A percentile compares a stretch with the other conserved stretches of the same genome.
Conservation (phyloP, 768 basidiomycete species). For the Coprinellus micaceus region DNA sequence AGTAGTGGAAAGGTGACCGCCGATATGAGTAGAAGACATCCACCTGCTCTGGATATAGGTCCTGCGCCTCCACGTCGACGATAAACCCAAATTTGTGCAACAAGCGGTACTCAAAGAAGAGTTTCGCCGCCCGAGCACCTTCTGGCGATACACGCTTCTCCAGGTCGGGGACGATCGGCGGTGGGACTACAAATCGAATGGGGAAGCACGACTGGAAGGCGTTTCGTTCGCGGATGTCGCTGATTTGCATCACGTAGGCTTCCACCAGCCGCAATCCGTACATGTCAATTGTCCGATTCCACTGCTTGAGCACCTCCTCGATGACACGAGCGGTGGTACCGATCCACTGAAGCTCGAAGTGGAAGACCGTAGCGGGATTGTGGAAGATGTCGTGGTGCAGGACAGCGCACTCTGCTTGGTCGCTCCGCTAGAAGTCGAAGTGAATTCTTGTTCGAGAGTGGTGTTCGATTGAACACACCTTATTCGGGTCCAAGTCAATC, state of each 20-base stretch:
- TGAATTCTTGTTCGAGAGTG: not conserved
- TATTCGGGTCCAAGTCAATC: slow-evolving; percentile 79
- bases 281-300: slow-evolving; percentile 79
- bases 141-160: slow-evolving; percentile 61
- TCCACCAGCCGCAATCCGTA: slow-evolving; percentile 92
- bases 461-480: slow-evolving; percentile 37
- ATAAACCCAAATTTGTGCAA: slow-evolving; percentile 79
- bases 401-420: slow-evolving; percentile 83
- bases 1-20: slow-evolving; percentile 68
- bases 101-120: slow-evolving; percentile 81
- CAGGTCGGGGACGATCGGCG: slow-evolving; percentile 67
- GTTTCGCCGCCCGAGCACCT: slow-evolving; percentile 60
- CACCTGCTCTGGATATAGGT: slow-evolving; percentile 74
- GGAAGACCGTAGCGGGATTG: slow-evolving; percentile 91
- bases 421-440: slow-evolving; percentile 55
- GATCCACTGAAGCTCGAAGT: slow-evolving; percentile 97
- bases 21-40: slow-evolving; percentile 91
- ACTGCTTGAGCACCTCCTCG: slow-evolving; percentile 80
- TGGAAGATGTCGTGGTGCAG: slow-evolving; percentile 94
- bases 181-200: slow-evolving; percentile 69
- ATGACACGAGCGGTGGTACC: slow-evolving; percentile 89
- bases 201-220: slow-evolving; percentile 91
- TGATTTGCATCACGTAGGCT: slow-evolving; percentile 88
- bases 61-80: slow-evolving; percentile 74
- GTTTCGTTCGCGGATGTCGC: slow-evolving; percentile 79